These are phyloP conservation scores for Celoporthe dispersa DNA, from an alignment of 2,329 filamentous ascomycete genomes.

Conservation along the genomic window DNA sequence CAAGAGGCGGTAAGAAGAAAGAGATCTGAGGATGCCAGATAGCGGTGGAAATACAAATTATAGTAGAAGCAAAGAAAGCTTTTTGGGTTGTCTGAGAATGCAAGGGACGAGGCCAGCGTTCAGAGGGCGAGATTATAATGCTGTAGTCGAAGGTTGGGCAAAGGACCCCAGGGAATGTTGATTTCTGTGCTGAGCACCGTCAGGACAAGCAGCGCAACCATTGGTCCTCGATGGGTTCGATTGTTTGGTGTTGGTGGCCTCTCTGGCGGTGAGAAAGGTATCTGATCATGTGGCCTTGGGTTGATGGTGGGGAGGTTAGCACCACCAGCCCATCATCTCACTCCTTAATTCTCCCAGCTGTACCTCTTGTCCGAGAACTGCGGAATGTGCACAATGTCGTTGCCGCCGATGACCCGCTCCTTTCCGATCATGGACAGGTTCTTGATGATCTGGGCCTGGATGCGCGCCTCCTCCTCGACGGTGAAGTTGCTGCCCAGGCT, in stretches of 20 bases:
- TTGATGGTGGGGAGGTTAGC: no score
- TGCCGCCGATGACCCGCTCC: slow-evolving; percentile 49
- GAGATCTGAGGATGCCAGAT: background rate
- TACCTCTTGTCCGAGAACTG: slow-evolving; percentile 55
- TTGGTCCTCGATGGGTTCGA: background rate
- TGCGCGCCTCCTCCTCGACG: slow-evolving; percentile 51
- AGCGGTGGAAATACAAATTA: background rate
- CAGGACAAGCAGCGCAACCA: background rate
- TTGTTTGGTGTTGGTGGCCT: background rate
- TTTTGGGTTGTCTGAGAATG: background rate
- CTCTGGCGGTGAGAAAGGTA: no score
- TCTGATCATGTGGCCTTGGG: no score
- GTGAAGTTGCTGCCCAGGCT: slow-evolving; percentile 64
- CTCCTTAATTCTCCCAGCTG: slow-evolving; percentile 52
- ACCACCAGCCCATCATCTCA: background rate
- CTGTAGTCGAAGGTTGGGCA: background rate
- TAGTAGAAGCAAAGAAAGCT: background rate
- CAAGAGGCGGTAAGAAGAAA: background rate
- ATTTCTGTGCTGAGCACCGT: background rate
- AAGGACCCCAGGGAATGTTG: background rate
- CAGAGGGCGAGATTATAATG: slow-evolving; percentile 17
- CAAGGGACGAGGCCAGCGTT: slow-evolving; percentile 15
- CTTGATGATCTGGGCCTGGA: slow-evolving; percentile 31
- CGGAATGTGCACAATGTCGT: slow-evolving; percentile 55
- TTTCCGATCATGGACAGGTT: slow-evolving; percentile 36